A percentile compares a stretch with the other conserved stretches of the same genome.
These are phyloP conservation scores for Rhypophila decipiens DNA, from an alignment of 495 filamentous ascomycete species.

Conservation along the genomic window DNA sequence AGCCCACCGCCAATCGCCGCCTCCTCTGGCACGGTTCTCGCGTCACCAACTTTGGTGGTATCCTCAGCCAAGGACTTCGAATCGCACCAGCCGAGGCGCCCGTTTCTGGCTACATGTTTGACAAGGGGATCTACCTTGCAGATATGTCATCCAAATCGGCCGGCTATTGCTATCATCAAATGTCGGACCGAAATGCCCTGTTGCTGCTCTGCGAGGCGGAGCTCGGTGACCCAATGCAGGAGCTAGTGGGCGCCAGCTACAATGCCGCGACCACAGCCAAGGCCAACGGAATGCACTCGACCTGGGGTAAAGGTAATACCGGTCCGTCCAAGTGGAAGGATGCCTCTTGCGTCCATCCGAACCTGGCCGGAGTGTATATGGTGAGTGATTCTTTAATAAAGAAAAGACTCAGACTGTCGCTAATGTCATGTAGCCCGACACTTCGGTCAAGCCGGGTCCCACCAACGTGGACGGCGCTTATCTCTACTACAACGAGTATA, in stretches of 20 bases:
- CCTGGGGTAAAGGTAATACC: conserved; percentile 54
- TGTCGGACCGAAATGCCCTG: conserved; percentile 44
- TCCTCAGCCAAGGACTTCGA: conserved; percentile 75
- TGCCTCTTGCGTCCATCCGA: conserved; percentile 54
- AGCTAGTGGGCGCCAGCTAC: conserved; percentile 46
- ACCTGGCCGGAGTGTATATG: conserved; percentile 61
- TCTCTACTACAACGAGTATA: conserved; percentile 65
- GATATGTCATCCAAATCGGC: conserved; percentile 72
- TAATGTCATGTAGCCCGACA: conserved; percentile 40
- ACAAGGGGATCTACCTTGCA: conserved; percentile 86
- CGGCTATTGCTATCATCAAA: conserved; percentile 57
- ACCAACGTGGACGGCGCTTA: conserved; percentile 27
- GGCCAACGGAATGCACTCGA: conserved; percentile 53
- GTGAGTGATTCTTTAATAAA: conserved; percentile 23
- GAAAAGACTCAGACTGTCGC: no score
- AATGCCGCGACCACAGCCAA: conserved; percentile 58
- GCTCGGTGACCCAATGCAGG: conserved; percentile 63
- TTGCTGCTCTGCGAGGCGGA: conserved; percentile 74
- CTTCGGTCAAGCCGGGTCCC: conserved; percentile 25
- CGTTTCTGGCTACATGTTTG: conserved; percentile 70
- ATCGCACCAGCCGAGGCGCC: conserved; percentile 84
- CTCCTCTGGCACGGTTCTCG: conserved; percentile 84
- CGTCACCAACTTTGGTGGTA: conserved; percentile 74
- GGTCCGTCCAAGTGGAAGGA: conserved; percentile 71
- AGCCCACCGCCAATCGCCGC: conserved; percentile 46